Evolutionary conservation across 176 grass and related monocot genomes (phyloP), one percentile per base, ranked within the genome.

Genomic region (Rhynchospora pubera): DNA sequence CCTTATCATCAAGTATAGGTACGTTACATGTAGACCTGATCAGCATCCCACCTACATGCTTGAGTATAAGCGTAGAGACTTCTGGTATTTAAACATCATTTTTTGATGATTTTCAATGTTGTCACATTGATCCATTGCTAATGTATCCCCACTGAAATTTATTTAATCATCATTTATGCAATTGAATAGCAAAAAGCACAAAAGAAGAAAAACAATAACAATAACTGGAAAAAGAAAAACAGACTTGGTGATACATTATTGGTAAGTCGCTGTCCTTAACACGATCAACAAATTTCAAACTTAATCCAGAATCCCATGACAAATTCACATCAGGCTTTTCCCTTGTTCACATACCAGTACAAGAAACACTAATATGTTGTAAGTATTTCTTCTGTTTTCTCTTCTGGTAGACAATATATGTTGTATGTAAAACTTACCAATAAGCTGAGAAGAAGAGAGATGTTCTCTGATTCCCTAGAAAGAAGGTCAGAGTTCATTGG

Each of bases 391-490:
- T 39, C 34, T 5, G 2, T 39, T 39, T 39, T 39, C 34, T 4
- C 34, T 39, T 39, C 4, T 28, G 26, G 26, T 28, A 39, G 34
- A 5, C 2, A 39, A 56, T 43, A 52, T 66, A 22, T 50, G 45
- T 64, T 58, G 58, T 34, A 30, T 52, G 77, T 55, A 68, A 13
- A 32, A 83, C 58, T 90, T 83, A 95, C 96, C 96, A 99, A 85
- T 76, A 99, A 88, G 84, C 91, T 88, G 75, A 99, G 79, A 82
- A 95, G 91, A 84, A 99, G 96, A 85, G 96, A 87, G 57, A 99
- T 93, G 68, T 88, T 99, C 64, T 99, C 91, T 9, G 91, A 88
- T 89, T 99, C 96, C 79, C 93, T 88, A 87, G 96, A 99, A 73
- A 99, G 89, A 66, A 93, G 44, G 65, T 99, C 96, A 19, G 93